Base-by-base conservation (phyloP, 192 early-diverging fungal species). In the Lunasporangiospora selenospora region DNA sequence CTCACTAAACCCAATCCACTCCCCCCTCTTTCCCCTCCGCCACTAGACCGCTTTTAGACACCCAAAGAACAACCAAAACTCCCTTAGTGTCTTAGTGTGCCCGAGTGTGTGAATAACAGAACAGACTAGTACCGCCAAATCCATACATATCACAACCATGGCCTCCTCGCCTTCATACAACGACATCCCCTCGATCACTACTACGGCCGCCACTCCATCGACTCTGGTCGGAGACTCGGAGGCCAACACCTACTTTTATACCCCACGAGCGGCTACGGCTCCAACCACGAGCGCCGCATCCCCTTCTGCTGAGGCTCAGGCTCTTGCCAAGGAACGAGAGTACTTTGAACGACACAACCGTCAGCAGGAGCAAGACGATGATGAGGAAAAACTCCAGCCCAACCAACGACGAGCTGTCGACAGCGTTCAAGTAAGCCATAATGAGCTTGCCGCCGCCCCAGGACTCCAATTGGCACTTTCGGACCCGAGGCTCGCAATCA, bases 401-500 rank as follows among this genome's bases (percentile, higher is more conserved):
- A 26, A 62, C 13, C 69, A 63, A 49, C 54, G 60, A 18, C 69
- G 69, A 9, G 69, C 69, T 2, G 19, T 73, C 18, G 69, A 73
- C 41, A 52, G 58, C 3, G 53, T 63, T 10, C 60, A 62, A 13
- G 4, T 23, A 7, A 32, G 9, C 19, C 57, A 45, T 1, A 45
- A 62, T 4, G 49, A 63, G 32, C 48, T 21, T 12, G 41, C 58
- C 8, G 49, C 53, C 27, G 30, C 60, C 0, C 34, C 59, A 18
- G 63, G 54, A 12, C 54, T 73, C 6, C 29, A 55, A 1, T 54
- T 73, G 23, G 69, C 69, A 23, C 63, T 73, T 43, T 73, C 69
- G 36, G 60, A 73, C 43, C 69, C 69, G 32, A 73, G 62, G 69
- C 23, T 73, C 43, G 69, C 69, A 3, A 73, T 73, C 49, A 53